These are phyloP conservation scores for Heterobasidion occidentale DNA, from an alignment of 1,284 basidiomycete species.

Conservation along the genomic window DNA sequence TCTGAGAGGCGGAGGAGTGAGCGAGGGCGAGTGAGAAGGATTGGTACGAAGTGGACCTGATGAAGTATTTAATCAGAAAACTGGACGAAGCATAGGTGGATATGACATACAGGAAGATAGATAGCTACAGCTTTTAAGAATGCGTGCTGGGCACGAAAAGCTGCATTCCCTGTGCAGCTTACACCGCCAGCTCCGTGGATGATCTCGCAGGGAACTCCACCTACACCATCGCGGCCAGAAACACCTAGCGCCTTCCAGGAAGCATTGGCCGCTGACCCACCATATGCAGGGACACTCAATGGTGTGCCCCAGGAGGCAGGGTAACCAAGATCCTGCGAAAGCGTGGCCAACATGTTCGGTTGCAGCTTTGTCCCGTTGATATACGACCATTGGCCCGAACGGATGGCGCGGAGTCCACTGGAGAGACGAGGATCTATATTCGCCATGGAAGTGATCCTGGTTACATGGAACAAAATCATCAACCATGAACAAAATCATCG, in stretches of 20 bases:
- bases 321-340: constrained; percentile 48
- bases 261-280: constrained; percentile 39
- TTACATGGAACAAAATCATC: not conserved
- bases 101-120: constrained; percentile 55
- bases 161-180: constrained; percentile 54
- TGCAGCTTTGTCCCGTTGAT: constrained; percentile 26
- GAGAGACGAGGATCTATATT: constrained; percentile 56
- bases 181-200: constrained; percentile 52
- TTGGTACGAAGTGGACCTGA: constrained; percentile 63
- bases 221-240: constrained; percentile 38
- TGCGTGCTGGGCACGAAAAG: constrained; percentile 41
- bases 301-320: constrained; percentile 59
- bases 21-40: constrained; percentile 49
- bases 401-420: constrained; percentile 41
- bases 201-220: constrained; percentile 67
- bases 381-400: constrained; percentile 54
- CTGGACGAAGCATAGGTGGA: constrained; percentile 5
- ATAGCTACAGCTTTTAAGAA: constrained; percentile 56
- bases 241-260: constrained; percentile 52
- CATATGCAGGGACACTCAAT: constrained; percentile 46
- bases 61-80: not conserved
- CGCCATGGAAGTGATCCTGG: constrained; percentile 60
- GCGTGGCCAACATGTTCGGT: constrained; percentile 31
- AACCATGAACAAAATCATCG: not conserved
- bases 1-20: constrained; percentile 36